Base-by-base conservation (phyloP, 352 stramenopile species). In the Globisporangium heterothallicum region DNA sequence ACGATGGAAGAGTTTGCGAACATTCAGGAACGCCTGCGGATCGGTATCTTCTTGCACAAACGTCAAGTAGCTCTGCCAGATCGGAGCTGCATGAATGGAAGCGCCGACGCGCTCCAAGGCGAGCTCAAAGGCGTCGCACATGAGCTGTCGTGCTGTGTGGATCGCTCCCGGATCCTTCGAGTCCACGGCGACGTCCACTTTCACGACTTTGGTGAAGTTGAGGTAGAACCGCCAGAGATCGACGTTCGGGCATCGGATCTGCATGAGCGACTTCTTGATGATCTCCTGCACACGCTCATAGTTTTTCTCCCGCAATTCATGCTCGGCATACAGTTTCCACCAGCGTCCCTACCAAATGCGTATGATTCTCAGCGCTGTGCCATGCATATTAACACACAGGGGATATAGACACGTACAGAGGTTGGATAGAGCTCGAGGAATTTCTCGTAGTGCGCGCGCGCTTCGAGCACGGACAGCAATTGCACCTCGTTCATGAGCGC, bases 221-320 rank as follows among this genome's bases (percentile, higher is more conserved):
- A 95, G 65, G 62, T 95, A 95, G 43, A 95, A 93, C 3, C 79
- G 66, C 84, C 84, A 95, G 16, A 95, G 67, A 14, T 95, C 84
- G 43, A 95, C 68, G 42, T 92, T 65, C 21, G 80, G 82, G 48
- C 80, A 92, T 18, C 82, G 75, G 40, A 92, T 54, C 63, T 92
- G 70, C 74, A 92, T 88, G 27, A 95, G 75, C 51, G 82, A 90
- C 64, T 89, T 91, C 61, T 89, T 86, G 45, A 95, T 90, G 60
- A 95, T 89, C 49, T 84, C 78, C 52, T 92, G 84, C 19, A 93
- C 84, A 48, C 81, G 81, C 44, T 92, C 78, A 46, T 92, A 92
- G 41, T 95, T 64, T 52, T 92, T 90, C 46, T 92, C 83, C 14
- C 75, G 71, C 40, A 93, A 57, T 56, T 95, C 84, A 55, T 95